Conservation (phyloP, 1,139 yeast genomes). For the Eremothecium coryli region DNA sequence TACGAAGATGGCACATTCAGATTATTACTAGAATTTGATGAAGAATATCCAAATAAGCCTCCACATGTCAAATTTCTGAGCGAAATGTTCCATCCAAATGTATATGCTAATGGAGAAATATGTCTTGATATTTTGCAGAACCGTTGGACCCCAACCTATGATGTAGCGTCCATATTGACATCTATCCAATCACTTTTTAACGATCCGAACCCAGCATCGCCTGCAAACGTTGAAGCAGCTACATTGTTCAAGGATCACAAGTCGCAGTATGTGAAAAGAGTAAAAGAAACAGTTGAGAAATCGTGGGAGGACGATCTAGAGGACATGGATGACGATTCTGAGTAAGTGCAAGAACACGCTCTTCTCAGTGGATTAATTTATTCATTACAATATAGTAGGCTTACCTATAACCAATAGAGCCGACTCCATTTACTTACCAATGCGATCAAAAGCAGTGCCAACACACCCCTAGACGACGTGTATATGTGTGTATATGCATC, state of each 20-base stretch:
- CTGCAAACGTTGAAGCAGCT: constrained; percentile 98
- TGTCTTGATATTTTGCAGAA: constrained; percentile 93
- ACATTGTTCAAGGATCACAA: constrained; percentile 90
- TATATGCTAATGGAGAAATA: constrained; percentile 88
- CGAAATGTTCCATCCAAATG: constrained; percentile 97
- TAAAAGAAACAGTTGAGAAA: constrained; percentile 85
- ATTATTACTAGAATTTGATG: constrained; percentile 79
- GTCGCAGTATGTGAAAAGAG: constrained; percentile 83
- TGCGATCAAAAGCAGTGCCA: too few relatives aligned
- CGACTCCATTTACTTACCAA: too few relatives aligned
- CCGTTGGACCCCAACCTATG: constrained; percentile 98
- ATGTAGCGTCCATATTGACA: constrained; percentile 92
- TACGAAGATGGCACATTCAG: constrained; percentile 97
- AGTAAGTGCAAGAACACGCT: constrained; percentile 13
- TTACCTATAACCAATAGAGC: too few relatives aligned
- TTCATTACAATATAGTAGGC: too few relatives aligned
- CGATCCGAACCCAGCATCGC: constrained; percentile 94
- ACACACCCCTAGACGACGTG: too few relatives aligned
- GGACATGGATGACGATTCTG: constrained; percentile 60
- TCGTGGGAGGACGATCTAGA: constrained; percentile 78
- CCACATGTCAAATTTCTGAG: constrained; percentile 85
- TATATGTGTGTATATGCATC: too few relatives aligned
- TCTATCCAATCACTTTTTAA: constrained; percentile 74
- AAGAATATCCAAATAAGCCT: constrained; percentile 95
- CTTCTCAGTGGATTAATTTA: too few relatives aligned